Percentiles rank a stretch among this genome's conserved stretches.
phyloP scores from a whole-genome alignment of 2,329 filamentous ascomycete species.

The Beauveria brongniartii region DNA sequence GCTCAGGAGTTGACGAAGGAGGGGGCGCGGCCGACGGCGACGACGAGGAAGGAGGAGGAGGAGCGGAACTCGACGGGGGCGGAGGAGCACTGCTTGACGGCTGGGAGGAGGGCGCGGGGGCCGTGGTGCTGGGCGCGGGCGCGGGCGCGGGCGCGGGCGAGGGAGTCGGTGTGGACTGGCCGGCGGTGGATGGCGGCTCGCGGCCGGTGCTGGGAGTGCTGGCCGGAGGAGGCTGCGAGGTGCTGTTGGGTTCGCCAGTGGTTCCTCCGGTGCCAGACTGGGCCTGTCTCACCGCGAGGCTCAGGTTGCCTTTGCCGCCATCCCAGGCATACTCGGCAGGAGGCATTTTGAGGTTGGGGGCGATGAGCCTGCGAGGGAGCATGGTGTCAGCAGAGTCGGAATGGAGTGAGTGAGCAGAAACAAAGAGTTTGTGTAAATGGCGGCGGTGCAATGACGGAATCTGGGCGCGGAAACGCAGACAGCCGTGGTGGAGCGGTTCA shows the following conservation, averaged over 20 bases:
- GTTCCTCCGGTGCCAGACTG: neutral
- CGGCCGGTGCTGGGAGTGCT: neutral
- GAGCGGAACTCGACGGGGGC: neutral
- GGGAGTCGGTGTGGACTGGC: neutral
- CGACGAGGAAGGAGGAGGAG: neutral
- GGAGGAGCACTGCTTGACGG: neutral
- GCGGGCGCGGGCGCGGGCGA: neutral
- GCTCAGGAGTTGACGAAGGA: neutral
- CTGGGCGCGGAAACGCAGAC: neutral
- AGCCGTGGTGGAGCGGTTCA: conserved; percentile 4
- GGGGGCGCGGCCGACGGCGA: neutral
- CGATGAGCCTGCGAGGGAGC: neutral
- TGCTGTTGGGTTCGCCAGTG: neutral
- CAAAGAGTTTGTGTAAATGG: too few species aligned
- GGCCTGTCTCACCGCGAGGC: conserved; percentile 2
- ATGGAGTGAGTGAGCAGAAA: neutral
- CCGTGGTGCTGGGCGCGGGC: neutral
- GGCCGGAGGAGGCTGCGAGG: neutral
- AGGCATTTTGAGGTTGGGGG: neutral
- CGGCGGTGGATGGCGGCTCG: neutral
- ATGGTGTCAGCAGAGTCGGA: neutral
- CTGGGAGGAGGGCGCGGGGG: neutral
- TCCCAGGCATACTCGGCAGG: neutral
- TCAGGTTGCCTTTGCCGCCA: neutral
- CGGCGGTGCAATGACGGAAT: neutral